Evolutionary conservation across 768 basidiomycete genomes (phyloP).

Genomic region (Pholiota conissans): DNA sequence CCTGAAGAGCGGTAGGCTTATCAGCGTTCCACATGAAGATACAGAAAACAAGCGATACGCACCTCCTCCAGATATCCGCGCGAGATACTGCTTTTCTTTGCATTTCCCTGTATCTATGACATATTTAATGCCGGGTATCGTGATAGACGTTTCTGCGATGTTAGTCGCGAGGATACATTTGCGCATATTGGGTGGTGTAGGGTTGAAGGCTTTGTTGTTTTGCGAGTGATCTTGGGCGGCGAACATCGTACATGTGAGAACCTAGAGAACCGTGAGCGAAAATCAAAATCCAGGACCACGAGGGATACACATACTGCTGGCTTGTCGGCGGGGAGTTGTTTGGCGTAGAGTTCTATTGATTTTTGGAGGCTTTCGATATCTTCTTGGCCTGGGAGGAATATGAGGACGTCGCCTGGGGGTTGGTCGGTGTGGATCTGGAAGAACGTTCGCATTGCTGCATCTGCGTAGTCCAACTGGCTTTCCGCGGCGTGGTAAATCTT

Average conservation of each 20-base stretch:
- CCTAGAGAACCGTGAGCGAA: slow-evolving; percentile 36
- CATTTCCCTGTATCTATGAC: slow-evolving; percentile 96
- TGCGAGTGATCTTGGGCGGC: slow-evolving; percentile 78
- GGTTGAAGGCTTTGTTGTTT: slow-evolving; percentile 76
- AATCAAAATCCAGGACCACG: background rate
- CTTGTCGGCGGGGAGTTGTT: slow-evolving; percentile 60
- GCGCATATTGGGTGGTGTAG: slow-evolving; percentile 65
- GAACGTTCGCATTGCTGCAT: slow-evolving; percentile 88
- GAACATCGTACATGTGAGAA: slow-evolving; percentile 80
- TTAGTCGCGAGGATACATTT: slow-evolving; percentile 97
- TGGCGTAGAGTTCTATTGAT: slow-evolving; percentile 67
- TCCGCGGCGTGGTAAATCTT: slow-evolving; percentile 75
- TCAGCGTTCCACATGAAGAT: background rate
- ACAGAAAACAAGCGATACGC: slow-evolving; percentile 5
- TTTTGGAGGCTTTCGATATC: slow-evolving; percentile 90
- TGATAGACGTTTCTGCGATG: slow-evolving; percentile 97
- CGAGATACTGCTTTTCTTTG: slow-evolving; percentile 90
- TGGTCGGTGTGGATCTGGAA: slow-evolving; percentile 89
- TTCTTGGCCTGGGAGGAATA: slow-evolving; percentile 96
- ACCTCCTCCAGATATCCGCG: slow-evolving; percentile 71
- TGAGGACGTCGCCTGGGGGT: slow-evolving; percentile 84
- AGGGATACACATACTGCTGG: slow-evolving; percentile 40
- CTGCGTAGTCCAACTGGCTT: slow-evolving; percentile 81
- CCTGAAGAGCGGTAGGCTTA: slow-evolving; percentile 43
- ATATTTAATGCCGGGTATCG: slow-evolving; percentile 93